A percentile compares a stretch with the other conserved stretches of the same genome.
phyloP scores from a whole-genome alignment of 176 grass and related monocot species.

The Eragrostis curvula region DNA sequence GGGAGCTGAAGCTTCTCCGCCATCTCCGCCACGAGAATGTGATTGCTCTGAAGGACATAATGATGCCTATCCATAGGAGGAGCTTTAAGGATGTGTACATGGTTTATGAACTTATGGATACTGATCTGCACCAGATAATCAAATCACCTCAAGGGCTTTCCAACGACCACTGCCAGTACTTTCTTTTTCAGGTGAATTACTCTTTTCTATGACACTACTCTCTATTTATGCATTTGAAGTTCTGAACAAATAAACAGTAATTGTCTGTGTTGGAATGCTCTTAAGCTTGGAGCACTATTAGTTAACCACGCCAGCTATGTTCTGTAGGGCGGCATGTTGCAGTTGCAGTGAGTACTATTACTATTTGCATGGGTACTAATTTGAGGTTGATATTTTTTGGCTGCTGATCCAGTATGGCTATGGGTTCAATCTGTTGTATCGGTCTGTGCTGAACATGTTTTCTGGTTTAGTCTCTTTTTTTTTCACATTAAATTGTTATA shows the following conservation, averaged over 20 bases:
- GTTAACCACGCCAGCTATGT: neutral
- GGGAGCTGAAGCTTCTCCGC: conserved; percentile 69
- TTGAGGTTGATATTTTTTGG: conserved; percentile 9
- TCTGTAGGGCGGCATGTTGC: neutral
- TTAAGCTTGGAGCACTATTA: neutral
- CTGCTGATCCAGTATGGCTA: neutral
- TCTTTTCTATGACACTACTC: neutral
- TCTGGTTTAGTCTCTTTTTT: neutral
- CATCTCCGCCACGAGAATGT: conserved; percentile 75
- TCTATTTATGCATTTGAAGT: neutral
- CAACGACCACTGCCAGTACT: conserved; percentile 71
- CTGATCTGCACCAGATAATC: conserved; percentile 72
- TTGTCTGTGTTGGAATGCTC: neutral
- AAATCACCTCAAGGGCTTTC: conserved; percentile 70
- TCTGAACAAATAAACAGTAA: neutral
- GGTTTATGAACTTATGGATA: conserved; percentile 72
- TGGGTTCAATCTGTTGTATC: neutral
- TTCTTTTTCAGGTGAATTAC: conserved; percentile 63
- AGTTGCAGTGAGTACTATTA: conserved; percentile 3
- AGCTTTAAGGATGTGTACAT: conserved; percentile 75
- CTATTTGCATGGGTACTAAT: neutral
- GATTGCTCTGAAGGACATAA: conserved; percentile 77
- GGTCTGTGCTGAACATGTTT: neutral
- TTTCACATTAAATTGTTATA: neutral
- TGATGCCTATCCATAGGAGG: conserved; percentile 65